A percentile compares a stretch with the other conserved stretches of the same genome.
Conservation (phyloP, 805 yeast genomes). For the Grigorovia humatica region DNA sequence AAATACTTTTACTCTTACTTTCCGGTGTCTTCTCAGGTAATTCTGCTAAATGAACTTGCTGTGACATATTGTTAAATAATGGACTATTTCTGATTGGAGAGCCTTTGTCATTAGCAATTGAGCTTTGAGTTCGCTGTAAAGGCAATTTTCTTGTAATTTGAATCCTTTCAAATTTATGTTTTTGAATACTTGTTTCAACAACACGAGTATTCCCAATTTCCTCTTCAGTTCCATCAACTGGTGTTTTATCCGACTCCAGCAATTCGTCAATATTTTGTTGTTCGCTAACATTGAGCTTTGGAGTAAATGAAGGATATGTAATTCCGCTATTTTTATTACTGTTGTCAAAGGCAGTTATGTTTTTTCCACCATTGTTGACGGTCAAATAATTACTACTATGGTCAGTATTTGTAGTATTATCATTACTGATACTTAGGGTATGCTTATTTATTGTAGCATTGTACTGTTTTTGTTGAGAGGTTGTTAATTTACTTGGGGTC, state of each 20-base stretch:
- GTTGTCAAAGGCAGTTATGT: neutral
- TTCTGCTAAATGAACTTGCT: slow-evolving; percentile 22
- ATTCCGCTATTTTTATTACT: neutral
- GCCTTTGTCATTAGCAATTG: slow-evolving; percentile 26
- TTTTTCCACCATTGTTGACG: neutral
- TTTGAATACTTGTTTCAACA: neutral
- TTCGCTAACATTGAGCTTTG: neutral
- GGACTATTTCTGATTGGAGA: slow-evolving; percentile 22
- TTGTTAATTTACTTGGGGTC: slow-evolving; percentile 17
- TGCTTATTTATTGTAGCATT: slow-evolving; percentile 1
- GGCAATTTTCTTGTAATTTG: slow-evolving; percentile 1
- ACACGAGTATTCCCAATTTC: slow-evolving; percentile 8
- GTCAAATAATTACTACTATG: neutral
- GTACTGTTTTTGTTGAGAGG: slow-evolving; percentile 9
- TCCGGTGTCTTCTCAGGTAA: slow-evolving; percentile 12
- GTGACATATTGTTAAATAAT: slow-evolving; percentile 8
- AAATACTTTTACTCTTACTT: slow-evolving; percentile 1
- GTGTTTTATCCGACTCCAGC: neutral
- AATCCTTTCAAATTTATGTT: slow-evolving; percentile 1
- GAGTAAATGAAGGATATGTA: neutral
- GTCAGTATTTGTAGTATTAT: slow-evolving; percentile 5
- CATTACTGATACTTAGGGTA: neutral
- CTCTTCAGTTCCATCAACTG: slow-evolving; percentile 21
- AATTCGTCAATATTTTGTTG: neutral
- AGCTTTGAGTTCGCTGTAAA: slow-evolving; percentile 21